These are phyloP conservation scores for Chrysoporthe cubensis DNA, from an alignment of 2,329 filamentous ascomycete genomes.

Conservation along the genomic window DNA sequence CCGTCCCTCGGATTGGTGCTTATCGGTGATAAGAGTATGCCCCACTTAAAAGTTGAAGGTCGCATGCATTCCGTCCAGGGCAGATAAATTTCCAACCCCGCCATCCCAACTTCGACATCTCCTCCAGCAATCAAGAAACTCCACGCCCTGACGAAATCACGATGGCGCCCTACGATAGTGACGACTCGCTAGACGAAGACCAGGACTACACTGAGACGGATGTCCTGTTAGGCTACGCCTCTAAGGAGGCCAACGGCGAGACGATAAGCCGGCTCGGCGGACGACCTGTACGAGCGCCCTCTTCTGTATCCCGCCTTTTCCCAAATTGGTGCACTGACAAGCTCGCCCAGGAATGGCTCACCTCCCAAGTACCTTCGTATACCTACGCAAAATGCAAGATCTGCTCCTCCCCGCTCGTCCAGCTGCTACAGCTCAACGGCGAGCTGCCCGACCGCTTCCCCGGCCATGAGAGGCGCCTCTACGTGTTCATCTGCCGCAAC, in stretches of 20 bases:
- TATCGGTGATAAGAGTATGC: conserved; percentile 25
- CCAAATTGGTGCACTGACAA: conserved; percentile 23
- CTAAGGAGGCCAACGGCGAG: conserved; percentile 78
- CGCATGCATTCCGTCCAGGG: not conserved
- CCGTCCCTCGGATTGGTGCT: not conserved
- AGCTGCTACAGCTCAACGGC: conserved; percentile 89
- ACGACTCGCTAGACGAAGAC: conserved; percentile 74
- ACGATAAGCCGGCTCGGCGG: conserved; percentile 87
- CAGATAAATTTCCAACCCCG: conserved; percentile 25
- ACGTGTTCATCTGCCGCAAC: conserved; percentile 80
- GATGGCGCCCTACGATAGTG: conserved; percentile 85
- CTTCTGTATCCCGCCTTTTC: not conserved
- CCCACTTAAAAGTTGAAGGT: conserved; percentile 29
- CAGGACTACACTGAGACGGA: conserved; percentile 78
- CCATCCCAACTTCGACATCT: conserved; percentile 9
- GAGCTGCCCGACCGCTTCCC: conserved; percentile 87
- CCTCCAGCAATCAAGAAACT: too few species aligned
- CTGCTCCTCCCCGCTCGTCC: conserved; percentile 80
- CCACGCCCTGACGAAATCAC: conserved; percentile 5
- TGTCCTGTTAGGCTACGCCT: conserved; percentile 88
- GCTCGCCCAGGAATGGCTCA: conserved; percentile 75
- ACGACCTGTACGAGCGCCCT: conserved; percentile 67
- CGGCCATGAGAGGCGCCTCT: conserved; percentile 83
- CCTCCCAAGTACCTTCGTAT: conserved; percentile 73
- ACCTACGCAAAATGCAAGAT: conserved; percentile 82